Percentiles rank a stretch among this genome's conserved stretches.
Conservation (phyloP, 2,329 filamentous ascomycete species). For the Colletotrichum magnum region DNA sequence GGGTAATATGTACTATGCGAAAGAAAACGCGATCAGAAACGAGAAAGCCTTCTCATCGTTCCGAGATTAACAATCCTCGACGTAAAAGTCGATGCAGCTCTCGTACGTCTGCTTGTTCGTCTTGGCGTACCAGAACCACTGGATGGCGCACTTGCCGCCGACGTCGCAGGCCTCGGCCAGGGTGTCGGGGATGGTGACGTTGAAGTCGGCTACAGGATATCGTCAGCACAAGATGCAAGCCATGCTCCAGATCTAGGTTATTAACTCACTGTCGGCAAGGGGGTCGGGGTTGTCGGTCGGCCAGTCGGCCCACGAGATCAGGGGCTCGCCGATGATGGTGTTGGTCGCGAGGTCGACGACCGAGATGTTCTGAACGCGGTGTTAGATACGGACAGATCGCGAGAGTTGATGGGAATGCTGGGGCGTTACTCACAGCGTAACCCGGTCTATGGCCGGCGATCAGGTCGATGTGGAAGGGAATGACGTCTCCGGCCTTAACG, state of each 20-base stretch:
- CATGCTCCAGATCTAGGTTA: conserved; percentile 35
- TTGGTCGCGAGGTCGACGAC: conserved; percentile 62
- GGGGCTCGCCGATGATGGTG: conserved; percentile 62
- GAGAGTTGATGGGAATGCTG: no score
- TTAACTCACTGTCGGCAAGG: conserved; percentile 38
- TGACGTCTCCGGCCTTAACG: conserved; percentile 49
- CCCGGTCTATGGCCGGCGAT: conserved; percentile 54
- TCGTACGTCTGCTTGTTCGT: conserved; percentile 73
- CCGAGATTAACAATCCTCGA: not conserved
- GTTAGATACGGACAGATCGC: not conserved
- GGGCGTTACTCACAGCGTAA: conserved; percentile 43
- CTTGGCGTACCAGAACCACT: conserved; percentile 74
- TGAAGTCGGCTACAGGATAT: conserved; percentile 56
- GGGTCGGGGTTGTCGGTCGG: conserved; percentile 39
- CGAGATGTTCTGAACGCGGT: conserved; percentile 58
- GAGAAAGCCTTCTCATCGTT: not conserved
- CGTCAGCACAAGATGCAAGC: conserved; percentile 45
- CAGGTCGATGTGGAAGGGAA: conserved; percentile 56
- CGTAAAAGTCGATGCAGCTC: conserved; percentile 71
- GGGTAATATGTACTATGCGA: conserved; percentile 22
- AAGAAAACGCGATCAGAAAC: not conserved
- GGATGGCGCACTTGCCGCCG: conserved; percentile 64
- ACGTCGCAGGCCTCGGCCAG: conserved; percentile 61
- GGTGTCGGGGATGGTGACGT: conserved; percentile 66
- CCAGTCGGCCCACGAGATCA: conserved; percentile 58